Evolutionary conservation across 306 rosid genomes (phyloP), one percentile per base, ranked within the genome.

Genomic region (Glycine latifolia): DNA sequence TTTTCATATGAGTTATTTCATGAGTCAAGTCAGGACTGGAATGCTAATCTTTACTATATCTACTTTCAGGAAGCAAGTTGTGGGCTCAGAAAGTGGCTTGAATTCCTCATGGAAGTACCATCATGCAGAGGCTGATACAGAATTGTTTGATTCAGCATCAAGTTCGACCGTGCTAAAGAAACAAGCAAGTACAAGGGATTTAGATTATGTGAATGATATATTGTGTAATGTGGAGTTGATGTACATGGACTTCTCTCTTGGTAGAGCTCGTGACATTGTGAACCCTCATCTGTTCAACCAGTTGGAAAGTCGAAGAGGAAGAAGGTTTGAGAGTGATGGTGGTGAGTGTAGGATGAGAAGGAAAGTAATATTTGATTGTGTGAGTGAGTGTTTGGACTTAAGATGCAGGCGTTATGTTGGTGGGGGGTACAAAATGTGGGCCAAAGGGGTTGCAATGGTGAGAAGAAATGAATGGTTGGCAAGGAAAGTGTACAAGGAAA

Each of bases 401-500:
- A 91, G 89, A 87, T 88, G 88, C 70, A 84, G 83, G 58, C 82
- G 84, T 26, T 87, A 71, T 52, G 88, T 65, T 10, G 85, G 87
- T 41, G 92, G 92, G 43, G 97, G 96, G 15, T 91, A 67, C 78
- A 82, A 60, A 59, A 77, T 83, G 87, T 93, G 97, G 97, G 83
- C 66, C 39, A 90, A 85, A 82, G 97, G 92, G 54, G 65, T 83
- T 66, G 90, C 86, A 69, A 83, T 88, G 85, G 84, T 91, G 82
- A 86, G 84, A 84, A 89, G 90, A 79, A 87, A 85, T 75, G 92
- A 87, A 39, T 78, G 67, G 81, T 80, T 93, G 85, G 84, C 89
- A 20, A 85, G 74, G 71, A 91, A 90, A 79, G 83, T 91, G 58
- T 87, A 84, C 80, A 89, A 89, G 82, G 93, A 93, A 85, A 79